Conservation (phyloP, 768 basidiomycete genomes). For the Coprinopsis cinerea region DNA sequence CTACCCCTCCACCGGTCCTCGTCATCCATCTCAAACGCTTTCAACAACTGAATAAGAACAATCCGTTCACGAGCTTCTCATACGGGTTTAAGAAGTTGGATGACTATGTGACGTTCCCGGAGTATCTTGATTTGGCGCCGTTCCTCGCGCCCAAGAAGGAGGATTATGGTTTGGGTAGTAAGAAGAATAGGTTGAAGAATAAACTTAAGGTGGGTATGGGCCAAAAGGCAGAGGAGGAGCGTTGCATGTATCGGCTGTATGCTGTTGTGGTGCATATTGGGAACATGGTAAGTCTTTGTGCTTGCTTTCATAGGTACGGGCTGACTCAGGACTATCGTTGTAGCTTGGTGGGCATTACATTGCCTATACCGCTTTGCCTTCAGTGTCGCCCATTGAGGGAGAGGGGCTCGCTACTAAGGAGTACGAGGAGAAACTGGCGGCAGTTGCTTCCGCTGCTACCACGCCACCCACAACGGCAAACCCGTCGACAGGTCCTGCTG, state of each 20-base stretch:
- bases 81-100: conserved; percentile 85
- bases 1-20: conserved; percentile 77
- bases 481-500: neutral
- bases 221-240: conserved; percentile 15
- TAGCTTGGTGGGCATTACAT: conserved; percentile 89
- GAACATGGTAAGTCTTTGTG: conserved; percentile 59
- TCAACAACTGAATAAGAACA: conserved; percentile 67
- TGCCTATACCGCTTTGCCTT: conserved; percentile 73
- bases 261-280: conserved; percentile 85
- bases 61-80: conserved; percentile 55
- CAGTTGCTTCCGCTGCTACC: neutral
- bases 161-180: conserved; percentile 46
- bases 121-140: conserved; percentile 76
- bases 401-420: conserved; percentile 6
- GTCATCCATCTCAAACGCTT: conserved; percentile 94
- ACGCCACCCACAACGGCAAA: conserved; percentile 1
- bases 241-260: conserved; percentile 49
- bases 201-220: conserved; percentile 9
- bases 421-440: neutral
- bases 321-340: conserved; percentile 12
- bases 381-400: conserved; percentile 16
- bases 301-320: neutral
- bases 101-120: conserved; percentile 87
- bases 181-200: conserved; percentile 11
- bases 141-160: conserved; percentile 80